Evolutionary conservation across 352 stramenopile genomes (phyloP).

Genomic region (Discostella stelligera): DNA sequence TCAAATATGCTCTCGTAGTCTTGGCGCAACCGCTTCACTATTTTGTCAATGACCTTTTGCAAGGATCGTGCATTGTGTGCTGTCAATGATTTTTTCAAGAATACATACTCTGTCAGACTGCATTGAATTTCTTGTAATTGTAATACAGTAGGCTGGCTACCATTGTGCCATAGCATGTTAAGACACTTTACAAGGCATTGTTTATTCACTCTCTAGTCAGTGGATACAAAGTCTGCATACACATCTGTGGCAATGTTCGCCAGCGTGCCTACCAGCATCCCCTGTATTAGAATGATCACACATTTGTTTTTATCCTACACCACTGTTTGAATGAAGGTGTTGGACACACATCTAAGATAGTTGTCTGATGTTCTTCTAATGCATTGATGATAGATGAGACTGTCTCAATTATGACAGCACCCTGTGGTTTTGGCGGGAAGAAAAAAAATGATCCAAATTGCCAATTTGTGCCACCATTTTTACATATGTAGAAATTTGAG

Average conservation of each 20-base stretch:
- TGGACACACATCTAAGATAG: neutral
- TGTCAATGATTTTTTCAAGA: neutral
- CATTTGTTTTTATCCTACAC: neutral
- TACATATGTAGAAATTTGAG: too few species aligned
- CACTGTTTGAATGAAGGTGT: slow-evolving; percentile 13
- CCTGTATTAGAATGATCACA: neutral
- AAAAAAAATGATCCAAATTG: too few species aligned
- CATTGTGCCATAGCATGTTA: slow-evolving; percentile 11
- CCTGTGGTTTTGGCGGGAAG: too few species aligned
- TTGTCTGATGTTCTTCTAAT: neutral
- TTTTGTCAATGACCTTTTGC: slow-evolving; percentile 1
- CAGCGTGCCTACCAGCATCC: slow-evolving; percentile 1
- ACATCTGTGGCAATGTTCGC: slow-evolving; percentile 3
- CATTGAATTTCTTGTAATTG: slow-evolving; percentile 2
- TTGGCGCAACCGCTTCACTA: neutral
- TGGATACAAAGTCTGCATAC: slow-evolving; percentile 1
- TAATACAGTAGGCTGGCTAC: slow-evolving; percentile 14
- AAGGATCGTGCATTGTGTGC: slow-evolving; percentile 2
- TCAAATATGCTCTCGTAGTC: slow-evolving; percentile 9
- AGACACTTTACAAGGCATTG: neutral
- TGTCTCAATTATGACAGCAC: too few species aligned
- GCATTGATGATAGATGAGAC: too few species aligned
- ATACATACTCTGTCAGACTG: slow-evolving; percentile 1
- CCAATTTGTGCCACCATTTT: too few species aligned
- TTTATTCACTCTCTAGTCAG: neutral